Base-by-base conservation (phyloP, 306 rosid species). In the Luffa acutangula region DNA sequence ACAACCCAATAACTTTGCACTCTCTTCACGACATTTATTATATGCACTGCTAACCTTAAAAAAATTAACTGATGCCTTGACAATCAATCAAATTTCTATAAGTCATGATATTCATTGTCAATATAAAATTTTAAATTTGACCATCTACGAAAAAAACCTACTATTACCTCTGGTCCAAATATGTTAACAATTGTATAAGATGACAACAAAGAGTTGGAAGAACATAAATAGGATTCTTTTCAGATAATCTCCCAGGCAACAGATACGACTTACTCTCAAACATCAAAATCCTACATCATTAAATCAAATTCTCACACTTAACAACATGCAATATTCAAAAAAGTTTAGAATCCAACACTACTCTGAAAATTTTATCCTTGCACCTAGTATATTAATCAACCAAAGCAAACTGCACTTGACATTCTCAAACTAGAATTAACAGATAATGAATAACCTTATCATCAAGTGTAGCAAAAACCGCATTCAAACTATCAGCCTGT, bases 21-120 rank as follows among this genome's bases (percentile, higher is more conserved):
- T 95, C 87, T 95, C 99, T 87, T 95, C 99, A 80, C 94, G 91
- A 91, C 99, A 92, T 93, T 95, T 95, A 88, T 94, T 95, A 90
- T 95, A 97, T 76, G 96, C 93, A 87, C 99, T 95, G 99, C 93
- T 89, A 85, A 85, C 89, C 88, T 45, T 37, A 46, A 81, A 83
- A 82, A 80, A 82, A 57, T 86, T 80, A 87, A 82, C 9, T 14
- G 42, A 73, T 14, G 77, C 59, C 42, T 49, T 31, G 31, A 36
- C 77, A 73, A 73, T 31, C n/a, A 72, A 49, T 72, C 59, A 0
- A 71, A 49, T 37, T 13, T 73, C 13, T 31, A 73, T 31, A 48
- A 49, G 2, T 25, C 25, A 18, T 48, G 59, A 73, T 73, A 31
- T 25, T 51, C 39, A 31, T 34, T n/a, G 43, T 41, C 15, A n/a